These are phyloP conservation scores for Nakazawaea holstii DNA, from an alignment of 805 yeast species.

Conservation along the genomic window DNA sequence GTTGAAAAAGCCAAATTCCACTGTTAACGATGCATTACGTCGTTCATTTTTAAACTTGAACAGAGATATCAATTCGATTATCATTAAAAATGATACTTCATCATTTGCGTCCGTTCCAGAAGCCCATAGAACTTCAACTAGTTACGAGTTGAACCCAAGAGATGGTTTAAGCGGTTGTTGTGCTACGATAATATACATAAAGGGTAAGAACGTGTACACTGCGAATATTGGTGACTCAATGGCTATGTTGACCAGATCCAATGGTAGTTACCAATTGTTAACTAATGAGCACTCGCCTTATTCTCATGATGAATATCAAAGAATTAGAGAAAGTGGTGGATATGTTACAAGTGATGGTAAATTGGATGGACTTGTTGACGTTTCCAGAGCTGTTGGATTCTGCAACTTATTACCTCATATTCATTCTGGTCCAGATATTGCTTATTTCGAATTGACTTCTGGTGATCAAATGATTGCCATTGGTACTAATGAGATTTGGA, in stretches of 20 bases:
- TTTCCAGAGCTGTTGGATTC: constrained; percentile 91
- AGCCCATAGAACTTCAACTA: constrained; percentile 45
- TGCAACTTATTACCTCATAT: constrained; percentile 82
- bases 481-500: constrained; percentile 85
- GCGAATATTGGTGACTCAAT: constrained; percentile 92
- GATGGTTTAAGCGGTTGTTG: constrained; percentile 83
- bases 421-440: constrained; percentile 80
- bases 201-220: constrained; percentile 62
- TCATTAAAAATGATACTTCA: constrained; percentile 38
- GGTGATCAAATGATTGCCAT: constrained; percentile 82
- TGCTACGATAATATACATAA: constrained; percentile 74
- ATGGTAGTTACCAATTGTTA: constrained; percentile 72
- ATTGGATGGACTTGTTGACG: constrained; percentile 74
- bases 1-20: constrained; percentile 42
- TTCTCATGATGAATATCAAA: constrained; percentile 66
- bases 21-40: constrained; percentile 70
- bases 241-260: constrained; percentile 71
- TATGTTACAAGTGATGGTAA: constrained; percentile 80
- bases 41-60: constrained; percentile 76
- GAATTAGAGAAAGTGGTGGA: constrained; percentile 90
- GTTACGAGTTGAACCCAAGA: constrained; percentile 49
- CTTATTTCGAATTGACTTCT: constrained; percentile 51
- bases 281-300: constrained; percentile 85
- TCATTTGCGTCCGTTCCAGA: constrained; percentile 35
- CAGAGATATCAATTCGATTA: constrained; percentile 68